Conservation (phyloP, 2,329 filamentous ascomycete genomes). For the Phialophora macrospora region DNA sequence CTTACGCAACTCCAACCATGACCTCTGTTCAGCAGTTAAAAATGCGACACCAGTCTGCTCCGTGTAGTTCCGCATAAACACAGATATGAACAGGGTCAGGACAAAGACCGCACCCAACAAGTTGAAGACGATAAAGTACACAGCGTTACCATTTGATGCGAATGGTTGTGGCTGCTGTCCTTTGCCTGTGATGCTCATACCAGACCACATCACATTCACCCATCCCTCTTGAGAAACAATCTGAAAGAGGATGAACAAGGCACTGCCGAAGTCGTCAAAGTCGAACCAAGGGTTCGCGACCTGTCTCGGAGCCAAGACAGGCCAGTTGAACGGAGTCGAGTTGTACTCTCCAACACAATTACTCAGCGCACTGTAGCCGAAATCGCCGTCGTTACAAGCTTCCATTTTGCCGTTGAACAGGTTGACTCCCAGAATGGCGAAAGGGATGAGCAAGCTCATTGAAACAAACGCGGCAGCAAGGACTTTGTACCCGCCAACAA, state of each 20-base stretch:
- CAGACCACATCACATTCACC: constrained; percentile 87
- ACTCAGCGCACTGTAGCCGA: constrained; percentile 51
- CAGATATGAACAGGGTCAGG: constrained; percentile 94
- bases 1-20: constrained; percentile 94
- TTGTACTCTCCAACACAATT: constrained; percentile 86
- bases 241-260: constrained; percentile 95
- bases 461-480: constrained; percentile 91
- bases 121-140: constrained; percentile 97
- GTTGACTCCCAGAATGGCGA: constrained; percentile 94
- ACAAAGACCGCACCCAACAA: constrained; percentile 95
- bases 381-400: constrained; percentile 74
- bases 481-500: constrained; percentile 93
- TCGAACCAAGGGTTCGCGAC: constrained; percentile 82
- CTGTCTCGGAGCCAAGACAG: constrained; percentile 79
- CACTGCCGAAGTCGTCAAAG: constrained; percentile 93
- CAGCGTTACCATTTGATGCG: constrained; percentile 77
- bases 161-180: constrained; percentile 74
- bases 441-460: constrained; percentile 89
- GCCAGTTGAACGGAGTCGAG: constrained; percentile 79
- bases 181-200: constrained; percentile 77
- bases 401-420: constrained; percentile 84
- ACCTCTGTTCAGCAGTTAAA: constrained; percentile 91
- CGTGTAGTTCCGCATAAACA: constrained; percentile 99
- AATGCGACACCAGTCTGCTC: constrained; percentile 98
- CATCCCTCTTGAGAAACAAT: constrained; percentile 99